These are phyloP conservation scores for Suillus variegatus DNA, from an alignment of 768 basidiomycete genomes.

Conservation along the genomic window DNA sequence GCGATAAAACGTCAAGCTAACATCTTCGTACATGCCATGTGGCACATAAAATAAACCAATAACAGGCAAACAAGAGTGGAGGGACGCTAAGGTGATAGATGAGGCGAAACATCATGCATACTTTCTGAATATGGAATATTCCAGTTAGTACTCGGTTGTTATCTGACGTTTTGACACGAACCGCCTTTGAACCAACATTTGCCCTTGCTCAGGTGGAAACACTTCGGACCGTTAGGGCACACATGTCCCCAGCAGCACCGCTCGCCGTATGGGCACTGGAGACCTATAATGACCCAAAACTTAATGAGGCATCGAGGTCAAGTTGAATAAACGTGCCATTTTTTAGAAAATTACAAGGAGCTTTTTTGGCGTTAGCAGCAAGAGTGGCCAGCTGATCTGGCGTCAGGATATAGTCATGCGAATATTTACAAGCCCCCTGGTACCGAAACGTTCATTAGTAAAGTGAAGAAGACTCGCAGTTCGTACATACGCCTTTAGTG, in stretches of 20 bases:
- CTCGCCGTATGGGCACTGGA: conserved; percentile 74
- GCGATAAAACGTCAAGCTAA: conserved; percentile 10
- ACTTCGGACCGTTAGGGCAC: conserved; percentile 77
- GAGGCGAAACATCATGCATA: conserved; percentile 37
- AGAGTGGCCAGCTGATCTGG: conserved; percentile 71
- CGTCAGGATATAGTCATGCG: conserved; percentile 75
- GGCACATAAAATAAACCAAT: conserved; percentile 23
- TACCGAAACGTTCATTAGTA: conserved; percentile 16
- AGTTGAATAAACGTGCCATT: conserved; percentile 48
- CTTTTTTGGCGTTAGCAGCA: conserved; percentile 79
- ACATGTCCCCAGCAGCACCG: conserved; percentile 83
- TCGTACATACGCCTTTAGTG: conserved; percentile 64
- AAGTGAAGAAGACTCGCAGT: neutral
- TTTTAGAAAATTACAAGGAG: conserved; percentile 83
- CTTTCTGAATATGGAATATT: conserved; percentile 30
- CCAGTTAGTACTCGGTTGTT: neutral
- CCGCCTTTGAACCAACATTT: conserved; percentile 89
- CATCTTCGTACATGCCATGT: conserved; percentile 26
- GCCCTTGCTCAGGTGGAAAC: conserved; percentile 69
- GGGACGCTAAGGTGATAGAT: conserved; percentile 16
- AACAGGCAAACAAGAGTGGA: conserved; percentile 22
- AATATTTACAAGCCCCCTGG: conserved; percentile 77
- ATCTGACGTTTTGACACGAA: conserved; percentile 27
- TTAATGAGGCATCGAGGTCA: conserved; percentile 10
- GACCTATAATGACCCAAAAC: conserved; percentile 41